Conservation (phyloP, 257 asterid genomes). For the Avicennia marina region DNA sequence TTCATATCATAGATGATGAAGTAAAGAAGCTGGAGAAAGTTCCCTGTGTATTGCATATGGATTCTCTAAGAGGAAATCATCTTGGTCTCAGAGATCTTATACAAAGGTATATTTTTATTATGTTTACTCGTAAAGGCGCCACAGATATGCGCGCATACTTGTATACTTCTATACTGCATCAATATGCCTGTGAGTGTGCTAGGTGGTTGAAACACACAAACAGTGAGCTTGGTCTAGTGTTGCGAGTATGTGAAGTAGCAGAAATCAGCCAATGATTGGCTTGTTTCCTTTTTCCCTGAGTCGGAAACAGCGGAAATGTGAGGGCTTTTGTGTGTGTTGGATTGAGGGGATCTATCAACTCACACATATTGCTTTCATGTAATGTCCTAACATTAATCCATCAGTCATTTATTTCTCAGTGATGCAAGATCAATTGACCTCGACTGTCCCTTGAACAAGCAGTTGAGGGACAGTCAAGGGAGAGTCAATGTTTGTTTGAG, state of each 20-base stretch:
- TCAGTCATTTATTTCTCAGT: no score
- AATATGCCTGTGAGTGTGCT: constrained; percentile 4
- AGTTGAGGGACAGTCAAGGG: no score
- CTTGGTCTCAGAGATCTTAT: constrained; percentile 49
- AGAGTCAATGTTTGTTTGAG: constrained; percentile 4
- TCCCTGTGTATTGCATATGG: constrained; percentile 64
- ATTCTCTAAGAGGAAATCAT: constrained; percentile 53
- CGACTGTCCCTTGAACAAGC: no score
- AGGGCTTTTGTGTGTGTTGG: background rate
- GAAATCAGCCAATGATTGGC: background rate
- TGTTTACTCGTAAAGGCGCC: background rate
- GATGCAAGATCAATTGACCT: no score
- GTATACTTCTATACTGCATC: background rate
- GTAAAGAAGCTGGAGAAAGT: constrained; percentile 33
- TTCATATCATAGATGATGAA: constrained; percentile 42
- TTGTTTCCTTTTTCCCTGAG: constrained; percentile 7
- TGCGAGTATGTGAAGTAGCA: background rate
- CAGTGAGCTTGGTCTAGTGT: background rate
- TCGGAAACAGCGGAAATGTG: background rate
- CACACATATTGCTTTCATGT: no score
- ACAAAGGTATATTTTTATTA: constrained; percentile 34
- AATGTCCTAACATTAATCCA: no score
- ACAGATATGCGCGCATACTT: background rate
- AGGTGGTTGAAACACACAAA: constrained; percentile 5
- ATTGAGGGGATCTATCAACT: no score